Evolutionary conservation across 768 basidiomycete genomes (phyloP).

Genomic region (Suillus ampliporus): DNA sequence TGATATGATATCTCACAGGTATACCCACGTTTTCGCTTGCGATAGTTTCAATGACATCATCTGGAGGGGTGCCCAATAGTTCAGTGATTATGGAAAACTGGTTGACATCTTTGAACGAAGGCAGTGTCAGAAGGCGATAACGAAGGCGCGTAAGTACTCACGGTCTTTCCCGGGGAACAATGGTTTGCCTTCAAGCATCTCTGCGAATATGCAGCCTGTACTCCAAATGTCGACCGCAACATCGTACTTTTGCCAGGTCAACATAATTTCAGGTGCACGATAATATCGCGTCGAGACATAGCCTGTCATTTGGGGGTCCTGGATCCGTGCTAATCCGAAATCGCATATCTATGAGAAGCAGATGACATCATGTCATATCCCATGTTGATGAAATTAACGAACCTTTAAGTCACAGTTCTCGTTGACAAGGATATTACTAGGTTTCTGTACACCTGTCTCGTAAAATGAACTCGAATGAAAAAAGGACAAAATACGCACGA

Average conservation of each 20-base stretch:
- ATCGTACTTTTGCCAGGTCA: slow-evolving; percentile 99
- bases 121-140: slow-evolving; percentile 15
- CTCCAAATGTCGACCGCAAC: slow-evolving; percentile 99
- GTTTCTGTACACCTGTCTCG: slow-evolving; percentile 67
- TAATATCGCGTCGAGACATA: slow-evolving; percentile 99
- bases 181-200: slow-evolving; percentile 99
- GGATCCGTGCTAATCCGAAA: slow-evolving; percentile 97
- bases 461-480: not conserved
- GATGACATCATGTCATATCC: slow-evolving; percentile 14
- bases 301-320: slow-evolving; percentile 99
- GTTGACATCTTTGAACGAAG: slow-evolving; percentile 81
- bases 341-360: slow-evolving; percentile 82
- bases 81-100: slow-evolving; percentile 99
- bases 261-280: slow-evolving; percentile 99
- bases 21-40: slow-evolving; percentile 90
- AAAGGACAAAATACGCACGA: slow-evolving; percentile 54
- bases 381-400: slow-evolving; percentile 19
- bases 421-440: slow-evolving; percentile 98
- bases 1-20: slow-evolving; percentile 5
- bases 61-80: slow-evolving; percentile 95
- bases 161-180: slow-evolving; percentile 99
- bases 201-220: slow-evolving; percentile 98
- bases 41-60: slow-evolving; percentile 99
- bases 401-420: slow-evolving; percentile 99
- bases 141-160: slow-evolving; percentile 52